phyloP scores from a whole-genome alignment of 768 basidiomycete species.

The Austroboletus festivus region DNA sequence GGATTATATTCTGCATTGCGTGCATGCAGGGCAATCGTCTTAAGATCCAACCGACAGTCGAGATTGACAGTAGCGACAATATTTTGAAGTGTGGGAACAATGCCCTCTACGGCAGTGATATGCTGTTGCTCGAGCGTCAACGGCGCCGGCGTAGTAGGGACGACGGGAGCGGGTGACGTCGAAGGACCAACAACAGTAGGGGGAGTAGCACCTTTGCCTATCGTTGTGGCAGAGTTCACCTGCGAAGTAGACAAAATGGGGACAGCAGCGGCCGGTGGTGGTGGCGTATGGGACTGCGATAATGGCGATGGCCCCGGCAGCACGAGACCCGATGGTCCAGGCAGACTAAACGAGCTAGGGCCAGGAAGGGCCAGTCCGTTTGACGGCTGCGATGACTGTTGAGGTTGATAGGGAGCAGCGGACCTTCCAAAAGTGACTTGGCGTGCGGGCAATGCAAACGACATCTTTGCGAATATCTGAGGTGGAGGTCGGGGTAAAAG shows the following conservation, averaged over 20 bases:
- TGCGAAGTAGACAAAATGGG: conserved; percentile 12
- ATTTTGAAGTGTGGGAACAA: conserved; percentile 99
- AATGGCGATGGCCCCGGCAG: conserved; percentile 56
- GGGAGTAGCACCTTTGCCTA: conserved; percentile 30
- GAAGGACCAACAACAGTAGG: conserved; percentile 58
- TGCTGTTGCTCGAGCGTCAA: conserved; percentile 89
- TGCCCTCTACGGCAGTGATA: conserved; percentile 95
- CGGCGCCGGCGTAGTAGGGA: conserved; percentile 66
- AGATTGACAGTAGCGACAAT: conserved; percentile 99
- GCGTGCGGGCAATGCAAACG: conserved; percentile 71
- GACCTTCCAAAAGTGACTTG: conserved; percentile 76
- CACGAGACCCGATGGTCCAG: conserved; percentile 43
- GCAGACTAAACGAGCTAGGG: conserved; percentile 43
- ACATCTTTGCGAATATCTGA: conserved; percentile 33
- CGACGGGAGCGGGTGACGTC: conserved; percentile 46
- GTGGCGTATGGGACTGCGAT: conserved; percentile 38
- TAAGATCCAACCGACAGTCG: conserved; percentile 93
- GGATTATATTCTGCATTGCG: conserved; percentile 99
- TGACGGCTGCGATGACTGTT: conserved; percentile 38
- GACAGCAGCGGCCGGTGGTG: conserved; percentile 22
- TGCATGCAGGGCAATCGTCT: conserved; percentile 97
- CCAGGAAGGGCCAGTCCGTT: conserved; percentile 59
- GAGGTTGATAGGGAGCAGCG: conserved; percentile 44
- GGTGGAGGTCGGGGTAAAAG: conserved; percentile 21
- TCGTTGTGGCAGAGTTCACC: conserved; percentile 30